Conservation (phyloP, 306 rosid species). For the Inga oerstediana region DNA sequence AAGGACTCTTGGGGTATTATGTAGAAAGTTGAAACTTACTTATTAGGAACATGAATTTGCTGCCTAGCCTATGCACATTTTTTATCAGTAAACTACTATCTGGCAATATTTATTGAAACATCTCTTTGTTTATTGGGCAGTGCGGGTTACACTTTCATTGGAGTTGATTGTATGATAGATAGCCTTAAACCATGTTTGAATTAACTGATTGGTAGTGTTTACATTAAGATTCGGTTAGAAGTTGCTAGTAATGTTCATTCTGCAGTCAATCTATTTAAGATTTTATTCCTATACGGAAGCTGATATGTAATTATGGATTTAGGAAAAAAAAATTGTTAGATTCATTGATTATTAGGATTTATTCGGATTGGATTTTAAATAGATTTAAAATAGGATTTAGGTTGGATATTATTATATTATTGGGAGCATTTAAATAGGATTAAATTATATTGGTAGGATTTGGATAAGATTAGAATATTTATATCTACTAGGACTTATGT, state of each 20-base stretch:
- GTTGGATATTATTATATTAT: neutral
- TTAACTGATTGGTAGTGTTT: neutral
- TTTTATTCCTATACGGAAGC: neutral
- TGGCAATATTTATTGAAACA: neutral
- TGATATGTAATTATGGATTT: neutral
- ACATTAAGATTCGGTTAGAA: neutral
- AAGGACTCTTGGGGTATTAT: conserved; percentile 8
- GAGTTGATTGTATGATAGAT: neutral
- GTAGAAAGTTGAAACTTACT: conserved; percentile 19
- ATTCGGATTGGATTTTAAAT: neutral
- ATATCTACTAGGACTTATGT: neutral
- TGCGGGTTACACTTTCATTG: neutral
- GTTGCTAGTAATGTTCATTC: neutral
- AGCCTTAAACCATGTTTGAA: neutral
- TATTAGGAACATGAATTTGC: neutral
- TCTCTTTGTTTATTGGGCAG: neutral
- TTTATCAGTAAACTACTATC: neutral
- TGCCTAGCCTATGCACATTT: neutral
- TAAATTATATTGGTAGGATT: neutral
- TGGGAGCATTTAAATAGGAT: neutral
- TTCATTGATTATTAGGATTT: neutral
- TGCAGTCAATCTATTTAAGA: neutral
- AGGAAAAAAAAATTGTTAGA: neutral
- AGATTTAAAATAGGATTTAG: neutral
- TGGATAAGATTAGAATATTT: neutral